Base-by-base conservation (phyloP, 345 rosid genomes). In the Syzygium oleosum region DNA sequence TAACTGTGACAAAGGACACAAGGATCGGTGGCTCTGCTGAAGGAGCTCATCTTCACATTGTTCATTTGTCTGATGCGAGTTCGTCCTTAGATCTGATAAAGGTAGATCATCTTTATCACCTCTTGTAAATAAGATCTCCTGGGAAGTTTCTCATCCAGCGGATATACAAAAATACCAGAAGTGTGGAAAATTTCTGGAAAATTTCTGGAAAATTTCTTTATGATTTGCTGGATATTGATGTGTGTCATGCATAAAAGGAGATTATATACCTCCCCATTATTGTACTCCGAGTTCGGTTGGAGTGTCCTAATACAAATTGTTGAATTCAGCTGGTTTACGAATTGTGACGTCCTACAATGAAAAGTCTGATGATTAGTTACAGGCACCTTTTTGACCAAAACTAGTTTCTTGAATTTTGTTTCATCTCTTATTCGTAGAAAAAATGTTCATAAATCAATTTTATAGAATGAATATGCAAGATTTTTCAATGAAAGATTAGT, bases 31-130 rank as follows among this genome's bases (percentile, higher is more conserved):
- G 97, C 89, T 90, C 92, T 85, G 94, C 96, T 86, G 97, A 94
- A 91, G 98, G 99, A 90, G 98, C 98, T 85, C 99, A 96, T 94
- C 94, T 98, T 90, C 99, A 98, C 65, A 88, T 98, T 91, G 99
- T 98, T 88, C 98, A 98, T 92, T 87, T 98, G 89, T 92, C 99
- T 87, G 99, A 98, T 92, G 94, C 98, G 63, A 85, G 92, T 88
- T 90, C 95, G 56, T 96, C 99, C 90, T 91, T 98, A 87, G 94
- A 93, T 83, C 92, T 98, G 90, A 88, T 96, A 51, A 95, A 95
- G 98, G 99, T 96, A 93, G 14, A 2, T 84, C 68, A 43, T 86
- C 52, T 87, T 80, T 86, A 34, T 73, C 49, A 73, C 46, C 49
- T 73, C 49, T 73, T 19, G 83, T 73, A 38, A 34, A 73, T 34